Evolutionary conservation across 371 early-diverging fungal genomes (phyloP), one percentile per base, ranked within the genome.

Genomic region (Circinella umbellata): DNA sequence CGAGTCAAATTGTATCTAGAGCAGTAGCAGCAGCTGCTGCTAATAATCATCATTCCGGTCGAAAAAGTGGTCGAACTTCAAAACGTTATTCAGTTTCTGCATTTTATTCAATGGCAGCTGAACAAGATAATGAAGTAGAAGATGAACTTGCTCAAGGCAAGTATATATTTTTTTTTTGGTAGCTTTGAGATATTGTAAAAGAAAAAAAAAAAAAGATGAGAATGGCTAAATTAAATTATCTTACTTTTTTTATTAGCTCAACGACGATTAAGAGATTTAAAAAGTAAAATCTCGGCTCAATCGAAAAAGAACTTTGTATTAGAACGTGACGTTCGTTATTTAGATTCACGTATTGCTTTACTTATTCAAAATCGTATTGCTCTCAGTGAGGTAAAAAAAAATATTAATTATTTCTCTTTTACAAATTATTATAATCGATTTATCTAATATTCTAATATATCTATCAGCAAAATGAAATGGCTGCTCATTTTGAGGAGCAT

Each of bases 51-150:
- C 72, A 72, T 66, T 77, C 78, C 1, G 63, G 69, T 17, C 68
- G 76, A 10, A 80, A 76, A 63, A 73, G 73, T 18, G 79, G 79
- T 61, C 77, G 84, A 34, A 67, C 61, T 48, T 84, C 84, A 14
- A 88, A 91, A 66, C 82, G 94, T 61, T 95, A 95, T 80, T 96
- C 96, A 0, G 92, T 95, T 1, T 92, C 91, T 9, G 95, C 94
- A n/a, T 86, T 96, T 46, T 96, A 94, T 73, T 96, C 97, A 6
- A 96, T 96, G 89, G 96, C 95, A 17, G 94, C 96, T n/a, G 96
- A 96, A 76, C 94, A 96, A 74, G 97, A 97, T 72, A 92, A 89
- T 63, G 96, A 95, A 75, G 95, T 97, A 13, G 95, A 96, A 76
- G 97, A 97, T 86, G 97, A 96, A 71, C 89, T 97, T 47, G 94